These are phyloP conservation scores for Microdochium paspali DNA, from an alignment of 2,329 filamentous ascomycete genomes.

Conservation along the genomic window DNA sequence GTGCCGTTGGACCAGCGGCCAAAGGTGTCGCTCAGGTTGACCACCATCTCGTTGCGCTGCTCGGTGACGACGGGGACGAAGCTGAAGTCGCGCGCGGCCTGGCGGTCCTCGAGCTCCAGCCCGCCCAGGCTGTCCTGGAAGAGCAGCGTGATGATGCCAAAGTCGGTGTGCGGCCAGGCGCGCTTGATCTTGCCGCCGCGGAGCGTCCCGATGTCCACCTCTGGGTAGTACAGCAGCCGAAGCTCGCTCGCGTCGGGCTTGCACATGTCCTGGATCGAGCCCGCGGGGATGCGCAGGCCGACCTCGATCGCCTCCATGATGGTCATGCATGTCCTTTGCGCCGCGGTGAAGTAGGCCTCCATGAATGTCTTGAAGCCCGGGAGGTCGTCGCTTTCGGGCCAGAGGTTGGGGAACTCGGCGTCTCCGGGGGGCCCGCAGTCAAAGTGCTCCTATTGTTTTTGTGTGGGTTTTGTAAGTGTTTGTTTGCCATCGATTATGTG, in stretches of 20 bases:
- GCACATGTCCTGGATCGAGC: neutral
- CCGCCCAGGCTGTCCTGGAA: slow-evolving; percentile 25
- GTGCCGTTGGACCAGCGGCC: slow-evolving; percentile 15
- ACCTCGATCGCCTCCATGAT: neutral
- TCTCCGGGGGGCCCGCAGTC: neutral
- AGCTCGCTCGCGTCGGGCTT: slow-evolving; percentile 1
- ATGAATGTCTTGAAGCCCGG: neutral
- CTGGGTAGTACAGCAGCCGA: neutral
- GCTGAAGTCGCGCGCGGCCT: neutral
- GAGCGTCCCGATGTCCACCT: neutral
- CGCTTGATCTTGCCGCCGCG: slow-evolving; percentile 3
- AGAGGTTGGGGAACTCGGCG: neutral
- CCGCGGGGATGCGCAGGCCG: neutral
- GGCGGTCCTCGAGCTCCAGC: slow-evolving; percentile 22
- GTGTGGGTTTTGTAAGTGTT: neutral
- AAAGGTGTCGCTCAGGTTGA: slow-evolving; percentile 23
- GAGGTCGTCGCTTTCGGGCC: neutral
- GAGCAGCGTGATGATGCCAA: slow-evolving; percentile 21
- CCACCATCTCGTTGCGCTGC: slow-evolving; percentile 11
- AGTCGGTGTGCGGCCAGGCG: slow-evolving; percentile 9
- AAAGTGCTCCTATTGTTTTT: neutral
- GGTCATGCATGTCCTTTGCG: neutral
- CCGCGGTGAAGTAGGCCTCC: neutral
- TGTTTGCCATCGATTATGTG: neutral
- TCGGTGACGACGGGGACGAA: slow-evolving; percentile 6